phyloP scores from a whole-genome alignment of 148 eudicot species.

The Silene conica region DNA sequence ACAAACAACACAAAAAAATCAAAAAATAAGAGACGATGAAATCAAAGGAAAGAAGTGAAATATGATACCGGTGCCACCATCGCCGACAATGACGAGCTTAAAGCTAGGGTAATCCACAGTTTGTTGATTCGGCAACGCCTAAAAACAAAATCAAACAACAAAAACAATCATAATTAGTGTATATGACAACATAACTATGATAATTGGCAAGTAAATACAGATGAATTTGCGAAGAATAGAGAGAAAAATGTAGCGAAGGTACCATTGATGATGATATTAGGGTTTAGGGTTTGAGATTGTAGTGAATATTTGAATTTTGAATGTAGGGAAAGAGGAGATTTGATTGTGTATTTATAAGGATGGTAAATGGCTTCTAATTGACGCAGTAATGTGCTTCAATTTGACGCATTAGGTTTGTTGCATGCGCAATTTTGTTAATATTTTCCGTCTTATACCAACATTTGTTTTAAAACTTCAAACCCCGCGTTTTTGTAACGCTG shows the following conservation, averaged over 20 bases:
- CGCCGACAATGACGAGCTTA: constrained; percentile 27
- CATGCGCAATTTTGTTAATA: too few species aligned
- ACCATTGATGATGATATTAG: background rate
- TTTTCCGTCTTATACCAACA: too few species aligned
- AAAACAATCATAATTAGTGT: background rate
- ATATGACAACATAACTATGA: background rate
- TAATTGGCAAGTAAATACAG: background rate
- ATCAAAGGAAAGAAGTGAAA: background rate
- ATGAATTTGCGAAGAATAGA: background rate
- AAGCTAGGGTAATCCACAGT: constrained; percentile 18
- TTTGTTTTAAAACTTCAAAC: too few species aligned
- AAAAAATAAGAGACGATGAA: background rate
- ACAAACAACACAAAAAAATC: background rate
- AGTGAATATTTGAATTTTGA: too few species aligned
- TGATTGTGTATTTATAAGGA: too few species aligned
- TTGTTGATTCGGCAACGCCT: constrained; percentile 15
- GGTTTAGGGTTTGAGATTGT: too few species aligned
- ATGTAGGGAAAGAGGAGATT: too few species aligned
- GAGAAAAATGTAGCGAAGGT: background rate
- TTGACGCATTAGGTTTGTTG: too few species aligned
- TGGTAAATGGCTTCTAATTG: too few species aligned
- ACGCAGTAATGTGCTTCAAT: too few species aligned
- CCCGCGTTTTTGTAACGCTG: too few species aligned
- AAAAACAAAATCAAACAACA: constrained; percentile 2
- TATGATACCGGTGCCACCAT: constrained; percentile 22